These are phyloP conservation scores for Candida smagusa DNA, from an alignment of 1,139 yeast species.

Conservation along the genomic window DNA sequence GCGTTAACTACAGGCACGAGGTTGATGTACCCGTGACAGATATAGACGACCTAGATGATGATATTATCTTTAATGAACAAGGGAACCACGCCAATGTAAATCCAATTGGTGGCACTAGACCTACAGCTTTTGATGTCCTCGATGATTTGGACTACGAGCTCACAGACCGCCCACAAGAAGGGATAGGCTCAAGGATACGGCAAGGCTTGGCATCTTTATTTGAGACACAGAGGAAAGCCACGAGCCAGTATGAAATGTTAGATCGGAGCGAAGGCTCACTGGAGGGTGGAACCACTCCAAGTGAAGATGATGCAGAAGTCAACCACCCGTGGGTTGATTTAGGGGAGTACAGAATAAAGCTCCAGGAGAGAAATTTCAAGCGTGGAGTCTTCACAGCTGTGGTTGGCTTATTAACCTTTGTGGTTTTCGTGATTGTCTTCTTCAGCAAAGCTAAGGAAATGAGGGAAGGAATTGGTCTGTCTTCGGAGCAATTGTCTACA, in stretches of 20 bases:
- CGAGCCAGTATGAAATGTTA: slow-evolving; percentile 2
- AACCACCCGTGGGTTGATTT: slow-evolving; percentile 6
- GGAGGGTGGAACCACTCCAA: background rate
- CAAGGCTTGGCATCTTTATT: slow-evolving; percentile 1
- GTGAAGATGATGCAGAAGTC: background rate
- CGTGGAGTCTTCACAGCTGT: background rate
- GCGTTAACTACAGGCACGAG: slow-evolving; percentile 23
- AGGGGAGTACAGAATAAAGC: slow-evolving; percentile 28
- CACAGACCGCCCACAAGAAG: slow-evolving; percentile 1
- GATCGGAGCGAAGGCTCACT: background rate
- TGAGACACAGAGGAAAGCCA: background rate
- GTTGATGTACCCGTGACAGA: slow-evolving; percentile 60
- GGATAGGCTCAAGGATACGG: background rate
- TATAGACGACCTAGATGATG: slow-evolving; percentile 54
- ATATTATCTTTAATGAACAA: slow-evolving; percentile 27
- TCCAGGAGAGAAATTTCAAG: slow-evolving; percentile 18
- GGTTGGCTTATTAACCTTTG: slow-evolving; percentile 3
- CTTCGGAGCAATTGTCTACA: background rate
- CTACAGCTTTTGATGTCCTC: slow-evolving; percentile 13
- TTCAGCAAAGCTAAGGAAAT: slow-evolving; percentile 4
- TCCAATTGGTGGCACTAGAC: slow-evolving; percentile 1
- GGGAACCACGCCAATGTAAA: background rate
- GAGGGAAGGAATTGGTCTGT: background rate
- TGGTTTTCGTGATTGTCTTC: slow-evolving; percentile 8
- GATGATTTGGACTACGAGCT: slow-evolving; percentile 24